A percentile compares a stretch with the other conserved stretches of the same genome.
phyloP scores from a whole-genome alignment of 2,329 filamentous ascomycete genomes.

The Cladophialophora yegresii region DNA sequence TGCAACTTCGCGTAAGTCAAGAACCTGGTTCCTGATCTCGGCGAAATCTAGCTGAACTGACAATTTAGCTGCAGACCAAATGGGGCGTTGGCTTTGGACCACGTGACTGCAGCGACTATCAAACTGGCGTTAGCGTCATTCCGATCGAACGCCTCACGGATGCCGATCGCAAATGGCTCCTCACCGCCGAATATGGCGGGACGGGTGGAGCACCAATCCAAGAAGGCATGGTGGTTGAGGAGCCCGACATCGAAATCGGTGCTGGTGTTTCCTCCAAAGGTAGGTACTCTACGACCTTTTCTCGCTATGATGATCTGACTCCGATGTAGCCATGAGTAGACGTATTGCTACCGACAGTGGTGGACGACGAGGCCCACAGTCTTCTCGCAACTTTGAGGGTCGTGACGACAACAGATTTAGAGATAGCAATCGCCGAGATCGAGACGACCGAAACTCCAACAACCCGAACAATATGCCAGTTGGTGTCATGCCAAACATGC shows the following conservation, averaged over 20 bases:
- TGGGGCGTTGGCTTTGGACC: conserved; percentile 98
- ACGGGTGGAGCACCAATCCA: conserved; percentile 82
- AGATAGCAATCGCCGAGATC: conserved; percentile 42
- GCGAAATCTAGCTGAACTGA: conserved; percentile 2
- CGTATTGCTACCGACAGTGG: conserved; percentile 55
- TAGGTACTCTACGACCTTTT: conserved; percentile 37
- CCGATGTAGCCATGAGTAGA: conserved; percentile 51
- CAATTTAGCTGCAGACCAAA: conserved; percentile 63
- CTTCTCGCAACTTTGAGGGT: conserved; percentile 43
- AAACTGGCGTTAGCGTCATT: conserved; percentile 87
- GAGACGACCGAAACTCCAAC: conserved; percentile 29
- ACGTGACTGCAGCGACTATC: conserved; percentile 94
- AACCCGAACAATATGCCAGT: conserved; percentile 29
- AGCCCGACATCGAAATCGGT: conserved; percentile 98
- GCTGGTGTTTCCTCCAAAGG: conserved; percentile 95
- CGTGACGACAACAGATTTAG: conserved; percentile 40
- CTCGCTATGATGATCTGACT: conserved; percentile 27
- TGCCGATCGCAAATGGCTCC: conserved; percentile 95
- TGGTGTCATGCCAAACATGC: conserved; percentile 38
- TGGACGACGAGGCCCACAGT: conserved; percentile 53
- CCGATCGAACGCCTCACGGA: conserved; percentile 91
- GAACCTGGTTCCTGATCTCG: neutral
- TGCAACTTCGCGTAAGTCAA: conserved; percentile 67
- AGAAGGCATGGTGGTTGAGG: conserved; percentile 84
- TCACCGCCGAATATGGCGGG: conserved; percentile 89